phyloP scores from a whole-genome alignment of 1,284 basidiomycete species.

The Stygiomarasmius scandens region DNA sequence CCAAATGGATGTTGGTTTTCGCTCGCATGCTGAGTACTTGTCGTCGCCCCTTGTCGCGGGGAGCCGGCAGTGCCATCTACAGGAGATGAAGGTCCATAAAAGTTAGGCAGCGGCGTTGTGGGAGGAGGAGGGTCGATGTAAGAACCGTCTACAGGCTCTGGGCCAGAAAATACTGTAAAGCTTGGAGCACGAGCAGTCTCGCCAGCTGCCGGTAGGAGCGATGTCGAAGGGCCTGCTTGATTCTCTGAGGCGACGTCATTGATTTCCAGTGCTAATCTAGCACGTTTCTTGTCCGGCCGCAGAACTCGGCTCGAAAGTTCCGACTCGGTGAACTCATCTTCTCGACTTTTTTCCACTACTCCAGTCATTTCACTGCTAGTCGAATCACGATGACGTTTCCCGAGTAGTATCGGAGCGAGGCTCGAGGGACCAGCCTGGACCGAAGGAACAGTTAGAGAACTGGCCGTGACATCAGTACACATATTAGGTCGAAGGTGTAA shows the following conservation, averaged over 20 bases:
- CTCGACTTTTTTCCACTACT: conserved; percentile 42
- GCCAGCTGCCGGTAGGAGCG: conserved; percentile 13
- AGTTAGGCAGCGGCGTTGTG: conserved; percentile 52
- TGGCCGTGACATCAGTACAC: not conserved
- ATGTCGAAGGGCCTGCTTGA: not conserved
- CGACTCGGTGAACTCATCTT: conserved; percentile 35
- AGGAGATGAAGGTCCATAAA: conserved; percentile 45
- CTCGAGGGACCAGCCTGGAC: conserved; percentile 27
- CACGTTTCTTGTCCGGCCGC: conserved; percentile 56
- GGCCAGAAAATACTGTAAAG: conserved; percentile 47
- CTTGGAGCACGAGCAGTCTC: conserved; percentile 31
- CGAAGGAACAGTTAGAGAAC: conserved; percentile 1
- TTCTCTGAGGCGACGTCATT: conserved; percentile 5
- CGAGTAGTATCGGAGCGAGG: conserved; percentile 47
- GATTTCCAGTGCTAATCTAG: conserved; percentile 34
- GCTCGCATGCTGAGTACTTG: conserved; percentile 39
- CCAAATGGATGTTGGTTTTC: conserved; percentile 58
- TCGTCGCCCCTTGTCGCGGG: conserved; percentile 39
- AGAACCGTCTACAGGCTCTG: conserved; percentile 30
- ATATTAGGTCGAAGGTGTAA: not conserved
- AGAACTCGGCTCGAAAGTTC: conserved; percentile 38
- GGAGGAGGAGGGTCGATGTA: conserved; percentile 48
- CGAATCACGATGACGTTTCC: conserved; percentile 63
- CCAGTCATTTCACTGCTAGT: conserved; percentile 43
- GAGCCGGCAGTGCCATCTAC: conserved; percentile 16